A percentile compares a stretch with the other conserved stretches of the same genome.
Conservation (phyloP, 768 basidiomycete genomes). For the Lanmaoa pseudosensibilis region DNA sequence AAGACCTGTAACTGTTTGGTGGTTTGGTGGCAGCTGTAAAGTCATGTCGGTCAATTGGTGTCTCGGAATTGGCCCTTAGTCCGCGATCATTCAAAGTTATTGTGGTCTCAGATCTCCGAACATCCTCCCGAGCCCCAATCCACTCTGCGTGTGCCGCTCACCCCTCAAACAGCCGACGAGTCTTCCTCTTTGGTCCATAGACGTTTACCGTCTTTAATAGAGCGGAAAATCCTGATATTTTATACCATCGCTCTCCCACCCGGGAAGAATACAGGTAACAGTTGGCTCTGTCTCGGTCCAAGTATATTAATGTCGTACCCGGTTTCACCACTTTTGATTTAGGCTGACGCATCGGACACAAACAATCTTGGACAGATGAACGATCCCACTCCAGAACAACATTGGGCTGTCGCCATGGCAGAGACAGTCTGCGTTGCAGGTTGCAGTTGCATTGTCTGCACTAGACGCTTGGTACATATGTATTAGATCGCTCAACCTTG, state of each 20-base stretch:
- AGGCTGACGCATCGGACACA: constrained; percentile 1
- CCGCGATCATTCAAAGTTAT: too few species aligned
- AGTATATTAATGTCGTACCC: background rate
- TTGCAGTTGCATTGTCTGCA: constrained; percentile 13
- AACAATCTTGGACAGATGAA: background rate
- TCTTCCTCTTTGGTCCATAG: background rate
- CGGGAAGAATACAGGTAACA: background rate
- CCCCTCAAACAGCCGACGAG: too few species aligned
- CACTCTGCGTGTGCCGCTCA: too few species aligned
- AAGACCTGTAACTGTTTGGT: background rate
- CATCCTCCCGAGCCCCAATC: too few species aligned
- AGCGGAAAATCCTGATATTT: background rate
- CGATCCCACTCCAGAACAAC: constrained; percentile 3
- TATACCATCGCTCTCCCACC: background rate
- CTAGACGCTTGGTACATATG: constrained; percentile 5
- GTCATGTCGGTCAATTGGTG: too few species aligned
- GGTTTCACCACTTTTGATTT: background rate
- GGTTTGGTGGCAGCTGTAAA: too few species aligned
- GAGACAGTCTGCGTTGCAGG: constrained; percentile 2
- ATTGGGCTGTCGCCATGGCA: constrained; percentile 16
- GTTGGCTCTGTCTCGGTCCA: constrained; percentile 2
- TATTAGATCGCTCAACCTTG: background rate
- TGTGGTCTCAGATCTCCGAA: too few species aligned
- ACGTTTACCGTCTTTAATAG: background rate
- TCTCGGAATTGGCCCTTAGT: too few species aligned